Base-by-base conservation (phyloP, 177 flowering plant genomes). In the Vitis hybrid region DNA sequence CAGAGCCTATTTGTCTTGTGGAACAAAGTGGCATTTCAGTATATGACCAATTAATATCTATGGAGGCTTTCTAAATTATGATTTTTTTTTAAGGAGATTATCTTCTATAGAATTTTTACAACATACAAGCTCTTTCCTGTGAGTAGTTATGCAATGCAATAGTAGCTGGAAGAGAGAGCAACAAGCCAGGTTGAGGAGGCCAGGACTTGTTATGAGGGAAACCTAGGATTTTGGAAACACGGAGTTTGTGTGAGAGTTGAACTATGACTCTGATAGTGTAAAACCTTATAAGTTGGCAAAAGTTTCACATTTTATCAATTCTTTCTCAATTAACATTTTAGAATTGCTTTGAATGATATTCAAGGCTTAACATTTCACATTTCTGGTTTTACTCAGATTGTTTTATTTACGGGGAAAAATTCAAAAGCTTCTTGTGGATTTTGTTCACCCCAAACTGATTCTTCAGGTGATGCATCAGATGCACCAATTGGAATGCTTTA, bases 381-480 rank as follows among this genome's bases (percentile, higher is more conserved):
- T 59, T 59, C 15, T 31, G 19, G 21, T 21, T 53, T 48, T 70
- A 3, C 10, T 67, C 87, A 90, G 94, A 75, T 73, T 84, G 45
- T 67, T 76, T 72, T 58, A 64, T 11, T 49, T 78, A 1, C 74
- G 89, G 16, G 89, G 72, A 51, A 87, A 84, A 77, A 11, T 88
- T 64, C 90, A 90, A 63, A 84, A 77, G 78, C 86, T 90, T 56
- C 82, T 90, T 45, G 76, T 76, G 72, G 90, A 87, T 58, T 87
- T 83, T 76, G 90, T 90, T 55, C 90, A 88, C 73, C 91, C 95
- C 21, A 90, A 81, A 77, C 77, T 88, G 66, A 86, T 90, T 64
- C 89, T 90, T 70, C 91, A 68, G 90, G 92, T 90, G 72, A 75
- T 66, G 18, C 49, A 51, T 33, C 31, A 26, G 52, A 60, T 18